A percentile compares a stretch with the other conserved stretches of the same genome.
Conservation (phyloP, 164 flowering plant genomes). For the Vitis vinifera region ASM3070453v1 NC_081817.1:4447501-4448000, state of each 20-base stretch:
- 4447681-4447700: conserved; percentile 41
- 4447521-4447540: conserved; percentile 24
- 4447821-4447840: conserved; percentile 60
- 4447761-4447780: conserved; percentile 46
- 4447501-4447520: conserved; percentile 49
- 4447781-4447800: conserved; percentile 50
- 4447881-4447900: conserved; percentile 33
- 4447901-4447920: neutral
- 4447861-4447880: conserved; percentile 49
- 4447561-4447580: conserved; percentile 38
- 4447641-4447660: conserved; percentile 35
- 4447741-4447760: conserved; percentile 62
- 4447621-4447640: conserved; percentile 50
- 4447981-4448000: too few relatives aligned
- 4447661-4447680: conserved; percentile 47
- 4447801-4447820: conserved; percentile 47
- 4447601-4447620: conserved; percentile 32
- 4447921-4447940: too few relatives aligned
- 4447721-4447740: conserved; percentile 44
- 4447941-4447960: too few relatives aligned
- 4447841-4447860: conserved; percentile 58
- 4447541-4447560: conserved; percentile 38
- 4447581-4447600: conserved; percentile 43
- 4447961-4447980: too few relatives aligned
- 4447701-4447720: conserved; percentile 18